Evolutionary conservation across 257 asterid genomes (phyloP).

Genomic region (Nicotiana undulata): DNA sequence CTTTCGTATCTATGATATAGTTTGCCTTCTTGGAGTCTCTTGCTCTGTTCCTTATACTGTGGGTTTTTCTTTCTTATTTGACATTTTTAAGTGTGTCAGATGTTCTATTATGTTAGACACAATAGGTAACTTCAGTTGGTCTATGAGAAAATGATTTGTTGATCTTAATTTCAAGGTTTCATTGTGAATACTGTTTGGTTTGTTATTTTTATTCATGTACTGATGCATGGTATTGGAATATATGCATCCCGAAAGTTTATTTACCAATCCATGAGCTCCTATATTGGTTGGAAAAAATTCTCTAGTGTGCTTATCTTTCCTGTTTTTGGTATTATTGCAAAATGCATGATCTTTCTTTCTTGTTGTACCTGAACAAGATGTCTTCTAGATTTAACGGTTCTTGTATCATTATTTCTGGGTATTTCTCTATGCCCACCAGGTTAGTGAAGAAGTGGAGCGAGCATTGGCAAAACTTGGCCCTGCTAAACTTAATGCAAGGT

Average conservation of each 20-base stretch:
- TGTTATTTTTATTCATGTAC: background rate
- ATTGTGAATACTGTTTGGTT: background rate
- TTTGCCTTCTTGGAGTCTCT: no score
- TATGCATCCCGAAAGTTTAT: background rate
- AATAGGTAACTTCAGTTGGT: background rate
- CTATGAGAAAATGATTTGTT: background rate
- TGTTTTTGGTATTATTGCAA: background rate
- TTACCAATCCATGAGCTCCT: background rate
- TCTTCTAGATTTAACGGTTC: background rate
- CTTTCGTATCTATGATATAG: no score
- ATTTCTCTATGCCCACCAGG: conserved; percentile 42
- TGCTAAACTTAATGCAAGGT: conserved; percentile 71
- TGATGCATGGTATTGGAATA: background rate
- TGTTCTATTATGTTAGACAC: background rate
- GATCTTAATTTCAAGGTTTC: background rate
- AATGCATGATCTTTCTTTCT: background rate
- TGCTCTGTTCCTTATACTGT: no score
- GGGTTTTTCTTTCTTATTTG: background rate
- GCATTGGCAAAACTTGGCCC: conserved; percentile 87
- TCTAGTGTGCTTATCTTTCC: background rate
- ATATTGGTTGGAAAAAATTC: background rate
- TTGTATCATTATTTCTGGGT: conserved; percentile 3
- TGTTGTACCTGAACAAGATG: background rate
- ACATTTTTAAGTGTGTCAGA: background rate
- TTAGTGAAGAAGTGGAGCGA: conserved; percentile 97